phyloP scores from a whole-genome alignment of 164 flowering plant genomes.

The grape (Vitis vinifera) region DNA sequence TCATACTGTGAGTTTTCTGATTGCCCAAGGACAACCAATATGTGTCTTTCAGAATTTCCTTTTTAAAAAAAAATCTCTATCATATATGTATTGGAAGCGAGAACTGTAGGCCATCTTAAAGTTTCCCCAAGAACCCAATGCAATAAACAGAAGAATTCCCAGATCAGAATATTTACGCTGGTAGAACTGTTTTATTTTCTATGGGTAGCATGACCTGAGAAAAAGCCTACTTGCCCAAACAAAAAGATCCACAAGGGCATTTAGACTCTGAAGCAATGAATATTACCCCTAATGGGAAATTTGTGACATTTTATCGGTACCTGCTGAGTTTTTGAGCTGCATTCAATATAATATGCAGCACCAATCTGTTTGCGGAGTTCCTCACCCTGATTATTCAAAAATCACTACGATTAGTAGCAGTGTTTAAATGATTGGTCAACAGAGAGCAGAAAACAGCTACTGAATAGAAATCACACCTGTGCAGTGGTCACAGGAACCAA shows the following conservation, averaged over 20 bases:
- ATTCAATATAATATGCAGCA: conserved; percentile 83
- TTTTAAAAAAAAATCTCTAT: background rate
- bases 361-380: conserved; percentile 95
- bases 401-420: background rate
- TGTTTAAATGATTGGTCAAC: conserved; percentile 4
- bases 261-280: too few species aligned
- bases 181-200: background rate
- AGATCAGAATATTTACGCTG: background rate
- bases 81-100: too few species aligned
- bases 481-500: conserved; percentile 82
- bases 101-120: too few species aligned
- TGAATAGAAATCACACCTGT: conserved; percentile 48
- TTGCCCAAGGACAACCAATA: background rate
- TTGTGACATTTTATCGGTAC: conserved; percentile 25
- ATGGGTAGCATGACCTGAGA: background rate
- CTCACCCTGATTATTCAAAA: conserved; percentile 69
- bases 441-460: conserved; percentile 5
- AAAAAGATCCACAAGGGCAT: background rate
- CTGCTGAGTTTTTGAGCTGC: conserved; percentile 99
- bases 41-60: background rate
- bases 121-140: background rate
- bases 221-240: background rate
- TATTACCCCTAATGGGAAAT: too few species aligned
- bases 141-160: background rate
- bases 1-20: too few species aligned